Base-by-base conservation (phyloP, 495 filamentous ascomycete genomes). In the Aeminium ludgeri region DNA sequence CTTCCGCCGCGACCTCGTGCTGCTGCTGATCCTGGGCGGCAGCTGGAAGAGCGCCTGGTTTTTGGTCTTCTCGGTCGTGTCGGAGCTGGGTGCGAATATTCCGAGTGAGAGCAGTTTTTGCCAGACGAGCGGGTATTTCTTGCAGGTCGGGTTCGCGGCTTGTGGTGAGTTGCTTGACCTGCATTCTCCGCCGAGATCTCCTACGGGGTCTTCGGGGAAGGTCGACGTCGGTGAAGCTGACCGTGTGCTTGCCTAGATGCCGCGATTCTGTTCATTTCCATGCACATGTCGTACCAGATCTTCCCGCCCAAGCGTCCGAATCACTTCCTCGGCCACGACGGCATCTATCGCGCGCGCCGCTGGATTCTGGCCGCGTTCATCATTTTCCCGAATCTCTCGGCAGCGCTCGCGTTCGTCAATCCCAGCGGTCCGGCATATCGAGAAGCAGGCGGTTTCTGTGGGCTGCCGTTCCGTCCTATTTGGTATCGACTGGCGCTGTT, bases 211-310 rank as follows among this genome's bases (percentile, higher is more conserved):
- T 19, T 36, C 18, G 17, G 36, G 10, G 40, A 12, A 13, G 13
- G 7, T 4, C 12, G 16, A 15, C 37, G 25, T 35, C 15, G 13
- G 15, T 27, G 30, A 28, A 32, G 42, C 17, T 42, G 29, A 45
- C 49, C 31, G 45, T 13, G 27, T 42, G 33, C 13, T 30, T n/a
- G n/a, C 28, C 23, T 36, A 76, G 80, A 86, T 54, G 61, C 78
- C 40, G 68, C 78, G 17, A 70, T 78, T 13, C 62, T 84, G 12
- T 61, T 80, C 39, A 82, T 86, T 46, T 73, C 78, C 18, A 52
- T 82, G 36, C 80, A 86, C 46, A 74, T 75, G 30, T 71, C 69
- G 30, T 59, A 82, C 36, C 79, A 74, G 49, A 73, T 84, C 38
- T 73, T 83, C 43, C 61, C 64, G 16, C 73, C 73, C 3, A 53